Base-by-base conservation (phyloP, 2,329 filamentous ascomycete genomes). In the Diaporthe caulivora region DNA sequence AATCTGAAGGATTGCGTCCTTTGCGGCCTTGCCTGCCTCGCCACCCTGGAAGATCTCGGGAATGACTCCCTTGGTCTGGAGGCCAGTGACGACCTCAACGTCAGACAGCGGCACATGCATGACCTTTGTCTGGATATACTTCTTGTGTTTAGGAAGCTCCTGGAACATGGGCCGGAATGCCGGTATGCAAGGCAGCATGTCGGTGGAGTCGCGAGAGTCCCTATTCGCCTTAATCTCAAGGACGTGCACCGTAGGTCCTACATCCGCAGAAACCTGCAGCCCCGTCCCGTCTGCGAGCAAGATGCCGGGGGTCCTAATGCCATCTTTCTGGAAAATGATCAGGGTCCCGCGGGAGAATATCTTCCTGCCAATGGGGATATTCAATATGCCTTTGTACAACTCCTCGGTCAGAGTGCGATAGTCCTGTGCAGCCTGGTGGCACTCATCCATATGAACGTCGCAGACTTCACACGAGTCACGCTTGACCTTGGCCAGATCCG, bases 401-500 rank as follows among this genome's bases (percentile, higher is more conserved):
- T 98, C 93, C 24, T 89, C 87, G 0, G 95, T 98, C n/a, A 97
- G 85, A 74, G 91, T 89, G 79, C 93, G 92, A 80, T 92, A 97
- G 75, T 94, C 91, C 82, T 98, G 92, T 3, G 94, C 92, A 1
- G 95, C 93, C 77, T 93, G 89, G 80, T 98, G 96, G 77, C 94
- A 97, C 71, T 88, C 85, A 76, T 95, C 93, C 78, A 99, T 89
- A 77, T 95, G 91, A 53, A 89, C 84, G 80, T 98, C 94, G 80
- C 97, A 99, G 37, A 93, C 91, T 31, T 90, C 85, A 82, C 97
- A 99, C 26, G 92, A 83, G 78, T 98, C 94, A 17, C 96, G 89
- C 83, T 96, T 97, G 80, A 98, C 91, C 84, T 96, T 97, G 70
- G 92, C 95, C 72, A 99, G 84, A 84, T 97, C 96, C 5, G 94